Conservation (phyloP, 495 filamentous ascomycete genomes). For the Cudoniella acicularis region DNA sequence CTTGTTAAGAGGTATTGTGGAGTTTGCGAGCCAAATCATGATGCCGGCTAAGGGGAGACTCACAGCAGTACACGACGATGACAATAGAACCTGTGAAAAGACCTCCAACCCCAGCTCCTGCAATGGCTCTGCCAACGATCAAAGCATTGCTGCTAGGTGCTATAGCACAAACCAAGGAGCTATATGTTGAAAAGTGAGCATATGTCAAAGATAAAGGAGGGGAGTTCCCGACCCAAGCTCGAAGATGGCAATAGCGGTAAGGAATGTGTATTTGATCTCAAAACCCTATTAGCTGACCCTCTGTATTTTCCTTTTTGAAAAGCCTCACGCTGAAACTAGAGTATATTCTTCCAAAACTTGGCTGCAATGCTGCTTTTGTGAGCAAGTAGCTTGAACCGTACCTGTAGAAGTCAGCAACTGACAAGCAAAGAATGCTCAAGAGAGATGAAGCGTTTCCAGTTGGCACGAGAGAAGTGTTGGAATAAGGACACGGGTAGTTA, state of each 20-base stretch:
- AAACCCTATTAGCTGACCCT: no score
- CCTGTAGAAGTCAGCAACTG: no score
- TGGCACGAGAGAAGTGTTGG: no score
- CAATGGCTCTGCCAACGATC: conserved; percentile 61
- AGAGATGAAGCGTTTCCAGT: conserved; percentile 42
- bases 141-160: conserved; percentile 55
- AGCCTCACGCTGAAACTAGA: conserved; percentile 37
- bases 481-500: no score
- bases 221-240: conserved; percentile 52
- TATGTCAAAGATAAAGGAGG: background rate
- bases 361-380: conserved; percentile 43
- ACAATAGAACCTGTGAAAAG: conserved; percentile 44
- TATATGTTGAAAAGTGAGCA: background rate
- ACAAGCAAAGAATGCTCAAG: no score
- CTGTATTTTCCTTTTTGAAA: no score
- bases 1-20: no score
- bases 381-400: no score
- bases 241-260: conserved; percentile 48
- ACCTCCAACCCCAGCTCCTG: conserved; percentile 53
- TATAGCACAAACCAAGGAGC: conserved; percentile 59
- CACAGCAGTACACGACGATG: conserved; percentile 29
- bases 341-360: conserved; percentile 50
- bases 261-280: conserved; percentile 38
- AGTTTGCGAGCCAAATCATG: no score
- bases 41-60: no score